A percentile compares a stretch with the other conserved stretches of the same genome.
phyloP scores from a whole-genome alignment of 768 basidiomycete genomes.

The Pholiota conissans region DNA sequence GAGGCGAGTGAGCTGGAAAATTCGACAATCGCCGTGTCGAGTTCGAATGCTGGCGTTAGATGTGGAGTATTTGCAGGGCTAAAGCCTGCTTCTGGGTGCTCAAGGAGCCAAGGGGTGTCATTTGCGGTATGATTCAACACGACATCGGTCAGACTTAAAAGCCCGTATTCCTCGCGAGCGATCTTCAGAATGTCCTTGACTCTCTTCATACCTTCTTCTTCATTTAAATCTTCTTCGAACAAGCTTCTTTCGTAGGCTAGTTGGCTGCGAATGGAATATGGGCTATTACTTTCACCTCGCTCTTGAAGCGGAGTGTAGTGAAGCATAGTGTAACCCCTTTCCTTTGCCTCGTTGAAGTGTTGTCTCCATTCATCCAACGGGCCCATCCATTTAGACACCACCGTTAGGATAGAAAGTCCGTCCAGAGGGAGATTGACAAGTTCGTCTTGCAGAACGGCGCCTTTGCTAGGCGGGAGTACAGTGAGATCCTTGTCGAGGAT shows the following conservation, averaged over 20 bases:
- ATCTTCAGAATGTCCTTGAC: constrained; percentile 65
- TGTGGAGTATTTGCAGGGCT: constrained; percentile 92
- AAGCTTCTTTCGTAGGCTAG: constrained; percentile 77
- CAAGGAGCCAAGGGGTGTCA: constrained; percentile 86
- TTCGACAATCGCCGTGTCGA: constrained; percentile 83
- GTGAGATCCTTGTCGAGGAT: constrained; percentile 62
- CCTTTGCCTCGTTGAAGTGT: constrained; percentile 80
- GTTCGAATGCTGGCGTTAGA: constrained; percentile 86
- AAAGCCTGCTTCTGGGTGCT: constrained; percentile 96
- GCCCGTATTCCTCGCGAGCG: constrained; percentile 83
- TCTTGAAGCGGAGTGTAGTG: constrained; percentile 96
- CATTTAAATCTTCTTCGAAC: constrained; percentile 43
- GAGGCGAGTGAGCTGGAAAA: constrained; percentile 69
- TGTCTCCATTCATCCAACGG: constrained; percentile 72
- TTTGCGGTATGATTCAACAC: constrained; percentile 98
- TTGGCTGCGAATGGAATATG: constrained; percentile 93
- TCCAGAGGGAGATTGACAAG: constrained; percentile 78
- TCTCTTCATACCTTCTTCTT: constrained; percentile 52
- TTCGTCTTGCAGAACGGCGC: constrained; percentile 54
- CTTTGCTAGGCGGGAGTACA: constrained; percentile 51
- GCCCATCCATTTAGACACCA: constrained; percentile 99
- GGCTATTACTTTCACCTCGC: constrained; percentile 85
- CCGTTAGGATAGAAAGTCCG: constrained; percentile 83
- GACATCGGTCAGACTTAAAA: constrained; percentile 90
- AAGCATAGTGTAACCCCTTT: constrained; percentile 96